Percentiles rank a stretch among this genome's conserved stretches.
Evolutionary conservation across 306 rosid species (phyloP).

Genomic region (Castanea crenata): DNA sequence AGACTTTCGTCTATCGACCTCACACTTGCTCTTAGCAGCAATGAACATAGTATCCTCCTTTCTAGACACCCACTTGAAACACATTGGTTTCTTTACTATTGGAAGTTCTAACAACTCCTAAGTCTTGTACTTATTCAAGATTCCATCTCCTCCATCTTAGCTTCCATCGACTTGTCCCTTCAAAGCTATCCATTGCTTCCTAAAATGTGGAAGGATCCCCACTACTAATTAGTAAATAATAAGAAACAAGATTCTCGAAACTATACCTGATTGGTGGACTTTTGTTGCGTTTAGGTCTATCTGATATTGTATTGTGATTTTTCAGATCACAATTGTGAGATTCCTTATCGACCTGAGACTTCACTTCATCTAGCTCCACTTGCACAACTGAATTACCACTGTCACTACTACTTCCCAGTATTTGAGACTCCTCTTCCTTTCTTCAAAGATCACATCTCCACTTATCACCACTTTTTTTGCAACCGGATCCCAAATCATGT

Average conservation of each 20-base stretch:
- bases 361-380: neutral
- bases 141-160: too few species aligned
- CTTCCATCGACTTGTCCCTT: too few species aligned
- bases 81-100: neutral
- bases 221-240: too few species aligned
- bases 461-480: neutral
- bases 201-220: too few species aligned
- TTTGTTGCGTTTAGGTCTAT: neutral
- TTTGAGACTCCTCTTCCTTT: neutral
- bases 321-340: neutral
- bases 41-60: neutral
- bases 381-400: neutral
- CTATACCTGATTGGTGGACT: neutral
- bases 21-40: too few species aligned
- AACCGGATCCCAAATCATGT: neutral
- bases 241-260: neutral
- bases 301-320: neutral
- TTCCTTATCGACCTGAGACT: neutral
- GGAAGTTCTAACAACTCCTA: neutral
- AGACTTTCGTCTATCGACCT: too few species aligned
- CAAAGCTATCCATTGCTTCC: too few species aligned
- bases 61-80: neutral
- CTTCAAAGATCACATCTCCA: neutral
- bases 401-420: neutral
- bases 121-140: too few species aligned